A percentile compares a stretch with the other conserved stretches of the same genome.
phyloP scores from a whole-genome alignment of 192 early-diverging fungal genomes.

The Geosiphon pyriformis region DNA sequence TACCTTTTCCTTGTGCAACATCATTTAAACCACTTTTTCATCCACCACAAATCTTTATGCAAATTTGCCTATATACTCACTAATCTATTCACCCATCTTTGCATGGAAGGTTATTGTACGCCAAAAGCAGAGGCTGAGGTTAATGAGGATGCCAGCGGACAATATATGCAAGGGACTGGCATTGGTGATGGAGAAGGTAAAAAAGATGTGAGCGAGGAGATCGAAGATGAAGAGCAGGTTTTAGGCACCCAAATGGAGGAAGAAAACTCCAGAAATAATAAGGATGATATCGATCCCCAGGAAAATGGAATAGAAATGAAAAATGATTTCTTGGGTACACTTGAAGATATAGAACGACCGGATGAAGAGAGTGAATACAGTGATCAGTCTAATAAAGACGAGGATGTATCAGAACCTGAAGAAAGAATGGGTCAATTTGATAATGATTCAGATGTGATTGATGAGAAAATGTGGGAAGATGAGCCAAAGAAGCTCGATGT shows the following conservation, averaged over 20 bases:
- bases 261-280: constrained; percentile 38
- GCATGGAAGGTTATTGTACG: constrained; percentile 85
- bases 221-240: constrained; percentile 95
- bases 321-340: constrained; percentile 86
- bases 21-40: constrained; percentile 47
- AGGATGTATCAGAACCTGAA: constrained; percentile 67
- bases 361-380: constrained; percentile 54
- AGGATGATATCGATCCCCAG: constrained; percentile 67
- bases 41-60: constrained; percentile 61
- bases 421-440: constrained; percentile 93
- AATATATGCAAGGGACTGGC: constrained; percentile 64
- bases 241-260: constrained; percentile 79
- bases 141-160: constrained; percentile 52
- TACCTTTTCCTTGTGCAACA: constrained; percentile 57
- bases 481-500: constrained; percentile 53
- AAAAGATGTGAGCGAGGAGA: constrained; percentile 96
- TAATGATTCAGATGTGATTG: constrained; percentile 80
- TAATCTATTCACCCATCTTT: constrained; percentile 63
- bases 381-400: constrained; percentile 58
- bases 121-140: constrained; percentile 64
- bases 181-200: constrained; percentile 91
- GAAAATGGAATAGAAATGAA: constrained; percentile 95
- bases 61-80: constrained; percentile 69
- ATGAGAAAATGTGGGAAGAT: constrained; percentile 98
- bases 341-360: constrained; percentile 82